Evolutionary conservation across 495 filamentous ascomycete species (phyloP).

Genomic region (Glonium stellatum): DNA sequence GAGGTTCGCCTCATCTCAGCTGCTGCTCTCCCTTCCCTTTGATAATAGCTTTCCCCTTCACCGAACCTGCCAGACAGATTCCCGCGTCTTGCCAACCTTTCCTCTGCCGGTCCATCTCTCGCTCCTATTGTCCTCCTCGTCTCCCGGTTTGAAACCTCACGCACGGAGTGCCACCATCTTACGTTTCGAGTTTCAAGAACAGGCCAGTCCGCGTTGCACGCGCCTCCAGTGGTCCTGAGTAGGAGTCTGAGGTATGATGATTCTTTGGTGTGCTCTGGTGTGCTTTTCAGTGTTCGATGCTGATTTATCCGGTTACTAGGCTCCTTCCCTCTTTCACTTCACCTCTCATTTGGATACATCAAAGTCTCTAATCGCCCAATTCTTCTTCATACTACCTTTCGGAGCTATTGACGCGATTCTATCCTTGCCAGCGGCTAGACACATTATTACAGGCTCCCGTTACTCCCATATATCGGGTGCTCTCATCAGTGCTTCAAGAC

Average conservation of each 20-base stretch:
- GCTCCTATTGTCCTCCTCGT: neutral
- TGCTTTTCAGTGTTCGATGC: constrained; percentile 2
- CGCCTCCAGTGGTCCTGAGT: constrained; percentile 17
- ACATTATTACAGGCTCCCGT: neutral
- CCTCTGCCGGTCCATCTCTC: constrained; percentile 15
- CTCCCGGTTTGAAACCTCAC: constrained; percentile 25
- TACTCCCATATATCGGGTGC: neutral
- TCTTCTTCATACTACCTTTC: neutral
- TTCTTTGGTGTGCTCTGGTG: constrained; percentile 7
- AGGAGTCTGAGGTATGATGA: constrained; percentile 20
- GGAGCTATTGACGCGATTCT: neutral
- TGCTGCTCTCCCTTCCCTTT: neutral
- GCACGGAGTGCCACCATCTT: constrained; percentile 5
- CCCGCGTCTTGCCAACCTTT: neutral
- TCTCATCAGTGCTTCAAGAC: neutral
- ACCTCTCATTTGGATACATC: constrained; percentile 27
- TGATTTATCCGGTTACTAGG: constrained; percentile 18
- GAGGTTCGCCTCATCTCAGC: too few relatives aligned
- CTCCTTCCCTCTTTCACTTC: constrained; percentile 9
- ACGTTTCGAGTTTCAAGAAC: constrained; percentile 28
- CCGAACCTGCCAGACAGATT: neutral
- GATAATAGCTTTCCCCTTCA: neutral
- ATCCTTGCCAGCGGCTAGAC: neutral
- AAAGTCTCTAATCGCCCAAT: neutral
- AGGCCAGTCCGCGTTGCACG: constrained; percentile 19